Evolutionary conservation across 345 rosid species (phyloP), one percentile per base, ranked within the genome.

Genomic region (Excoecaria agallocha): DNA sequence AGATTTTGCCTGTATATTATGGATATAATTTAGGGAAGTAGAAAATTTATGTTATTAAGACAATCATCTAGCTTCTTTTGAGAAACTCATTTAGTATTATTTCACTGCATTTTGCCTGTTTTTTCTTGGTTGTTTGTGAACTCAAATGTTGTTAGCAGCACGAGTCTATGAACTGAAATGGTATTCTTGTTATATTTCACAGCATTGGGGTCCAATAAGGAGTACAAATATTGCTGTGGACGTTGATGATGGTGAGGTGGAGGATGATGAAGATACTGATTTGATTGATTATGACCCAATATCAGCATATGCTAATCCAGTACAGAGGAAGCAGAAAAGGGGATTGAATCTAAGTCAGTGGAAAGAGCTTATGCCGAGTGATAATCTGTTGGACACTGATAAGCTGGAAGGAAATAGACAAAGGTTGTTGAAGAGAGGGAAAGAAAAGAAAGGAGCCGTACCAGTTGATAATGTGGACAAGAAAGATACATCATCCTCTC

Each of bases 261-360:
- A 70, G 73, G 90, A 79, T 30, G 81, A 70, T 38, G 68, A 62
- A 19, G 69, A 59, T 48, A 70, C 54, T 57, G 79, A 77, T 51
- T 66, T 78, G 77, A 74, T 80, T 71, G 74, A 77, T 58, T 68
- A 79, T 68, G 69, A 79, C 41, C 72, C 85, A 13, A 15, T 83
- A 7, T 82, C 94, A 51, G 86, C 84, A 77, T 88, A 88, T 77
- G 96, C 96, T 67, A 71, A 83, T 68, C 93, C 95, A 16, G 86
- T 91, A 6, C 80, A 83, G 76, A 87, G 92, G 89, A 93, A 89
- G 80, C 88, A 87, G 86, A 91, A 80, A 75, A 85, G 78, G 60
- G 68, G 69, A 54, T 77, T 91, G 86, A 78, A 88, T 79, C 82
- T 91, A 66, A 83, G 80, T 35, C 66, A 25, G 62, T 86, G 93